Evolutionary conservation across 345 rosid species (phyloP).

Genomic region (Boechera retrofracta): DNA sequence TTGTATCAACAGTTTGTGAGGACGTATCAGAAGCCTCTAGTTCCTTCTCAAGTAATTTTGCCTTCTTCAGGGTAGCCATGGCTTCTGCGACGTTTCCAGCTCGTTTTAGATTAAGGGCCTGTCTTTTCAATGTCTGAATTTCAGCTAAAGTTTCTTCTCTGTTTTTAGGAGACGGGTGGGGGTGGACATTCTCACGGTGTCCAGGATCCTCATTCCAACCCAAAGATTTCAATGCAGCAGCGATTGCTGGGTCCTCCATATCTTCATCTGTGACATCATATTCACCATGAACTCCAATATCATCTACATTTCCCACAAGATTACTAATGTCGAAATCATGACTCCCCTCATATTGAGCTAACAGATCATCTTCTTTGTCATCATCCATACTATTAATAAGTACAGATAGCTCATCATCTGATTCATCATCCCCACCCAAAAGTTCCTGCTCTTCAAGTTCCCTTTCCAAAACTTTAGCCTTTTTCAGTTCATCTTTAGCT

Average conservation of each 20-base stretch:
- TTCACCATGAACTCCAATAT: slow-evolving; percentile 58
- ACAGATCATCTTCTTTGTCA: slow-evolving; percentile 58
- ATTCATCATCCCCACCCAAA: slow-evolving; percentile 75
- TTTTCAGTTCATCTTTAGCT: slow-evolving; percentile 95
- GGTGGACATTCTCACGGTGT: slow-evolving; percentile 38
- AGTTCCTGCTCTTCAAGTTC: slow-evolving; percentile 89
- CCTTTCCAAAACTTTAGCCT: slow-evolving; percentile 84
- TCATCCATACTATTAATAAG: slow-evolving; percentile 63
- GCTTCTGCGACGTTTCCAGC: slow-evolving; percentile 69
- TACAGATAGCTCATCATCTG: slow-evolving; percentile 90
- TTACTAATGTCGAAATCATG: slow-evolving; percentile 52
- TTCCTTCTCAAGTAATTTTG: slow-evolving; percentile 70
- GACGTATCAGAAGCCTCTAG: slow-evolving; percentile 51
- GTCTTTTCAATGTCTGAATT: slow-evolving; percentile 62
- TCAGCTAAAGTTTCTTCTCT: slow-evolving; percentile 56
- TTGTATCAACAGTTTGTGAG: slow-evolving; percentile 33
- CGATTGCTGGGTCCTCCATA: slow-evolving; percentile 81
- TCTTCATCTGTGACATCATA: slow-evolving; percentile 86
- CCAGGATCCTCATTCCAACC: slow-evolving; percentile 83
- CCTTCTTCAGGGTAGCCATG: slow-evolving; percentile 74
- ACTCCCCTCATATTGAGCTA: slow-evolving; percentile 48
- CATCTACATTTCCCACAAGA: slow-evolving; percentile 57
- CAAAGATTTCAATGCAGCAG: slow-evolving; percentile 67
- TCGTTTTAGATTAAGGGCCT: slow-evolving; percentile 67
- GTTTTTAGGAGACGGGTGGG: slow-evolving; percentile 42